A percentile compares a stretch with the other conserved stretches of the same genome.
Evolutionary conservation across 257 asterid genomes (phyloP).

Genomic region (Paraleonurus japonicus): DNA sequence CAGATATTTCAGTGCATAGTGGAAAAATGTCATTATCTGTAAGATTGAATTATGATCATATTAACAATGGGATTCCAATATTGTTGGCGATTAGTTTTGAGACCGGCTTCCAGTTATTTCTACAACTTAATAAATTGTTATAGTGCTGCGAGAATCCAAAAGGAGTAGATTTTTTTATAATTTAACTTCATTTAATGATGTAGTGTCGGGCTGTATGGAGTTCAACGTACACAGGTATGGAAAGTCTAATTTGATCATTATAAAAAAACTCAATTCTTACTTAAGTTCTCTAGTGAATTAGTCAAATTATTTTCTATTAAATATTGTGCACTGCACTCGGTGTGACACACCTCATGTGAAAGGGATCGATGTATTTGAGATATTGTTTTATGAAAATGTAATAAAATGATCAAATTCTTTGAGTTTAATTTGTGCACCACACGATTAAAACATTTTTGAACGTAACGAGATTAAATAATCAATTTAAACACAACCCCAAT

Average conservation of each 20-base stretch:
- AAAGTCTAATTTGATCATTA: background rate
- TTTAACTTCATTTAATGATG: background rate
- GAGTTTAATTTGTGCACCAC: too few relatives aligned
- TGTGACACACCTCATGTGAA: background rate
- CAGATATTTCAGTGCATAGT: constrained; percentile 16
- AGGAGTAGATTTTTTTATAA: background rate
- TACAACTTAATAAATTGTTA: background rate
- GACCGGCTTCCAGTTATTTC: constrained; percentile 21
- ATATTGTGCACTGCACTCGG: background rate
- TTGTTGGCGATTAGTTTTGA: background rate
- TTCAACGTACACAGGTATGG: background rate
- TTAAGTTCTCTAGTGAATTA: background rate
- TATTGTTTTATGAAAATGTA: background rate
- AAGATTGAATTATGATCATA: constrained; percentile 10
- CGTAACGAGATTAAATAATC: too few relatives aligned
- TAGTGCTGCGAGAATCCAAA: background rate
- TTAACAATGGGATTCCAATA: constrained; percentile 28
- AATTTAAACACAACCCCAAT: too few relatives aligned
- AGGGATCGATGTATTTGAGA: too few relatives aligned
- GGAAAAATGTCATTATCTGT: constrained; percentile 28
- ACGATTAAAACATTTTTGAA: too few relatives aligned
- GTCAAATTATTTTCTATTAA: background rate
- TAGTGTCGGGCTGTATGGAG: background rate
- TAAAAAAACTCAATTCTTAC: background rate
- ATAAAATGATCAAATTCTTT: background rate